Conservation (phyloP, 2,329 filamentous ascomycete genomes). For the Rugonectria rugulosa region DNA sequence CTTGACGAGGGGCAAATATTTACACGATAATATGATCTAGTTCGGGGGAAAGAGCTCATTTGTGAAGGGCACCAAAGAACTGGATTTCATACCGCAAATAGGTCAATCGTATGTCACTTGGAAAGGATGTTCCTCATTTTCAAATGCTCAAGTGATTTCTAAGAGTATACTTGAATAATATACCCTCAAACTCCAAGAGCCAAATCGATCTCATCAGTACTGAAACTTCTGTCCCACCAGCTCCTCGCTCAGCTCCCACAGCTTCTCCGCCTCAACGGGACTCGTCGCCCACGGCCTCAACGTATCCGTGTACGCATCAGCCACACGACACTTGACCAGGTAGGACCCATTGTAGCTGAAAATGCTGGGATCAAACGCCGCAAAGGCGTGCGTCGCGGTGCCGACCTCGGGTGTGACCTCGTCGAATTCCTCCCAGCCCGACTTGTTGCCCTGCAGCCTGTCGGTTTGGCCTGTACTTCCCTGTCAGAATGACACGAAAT, state of each 20-base stretch:
- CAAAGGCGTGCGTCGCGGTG: constrained; percentile 45
- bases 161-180: no score
- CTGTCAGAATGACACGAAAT: background rate
- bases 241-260: constrained; percentile 56
- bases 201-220: no score
- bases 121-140: no score
- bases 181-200: no score
- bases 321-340: constrained; percentile 43
- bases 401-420: constrained; percentile 39
- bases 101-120: no score
- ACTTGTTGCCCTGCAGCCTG: constrained; percentile 30
- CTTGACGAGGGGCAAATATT: no score
- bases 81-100: no score
- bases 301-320: constrained; percentile 40
- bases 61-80: no score
- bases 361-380: constrained; percentile 48
- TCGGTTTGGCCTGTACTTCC: constrained; percentile 23
- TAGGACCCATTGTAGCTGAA: constrained; percentile 43
- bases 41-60: no score
- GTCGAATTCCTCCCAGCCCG: constrained; percentile 30
- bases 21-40: no score
- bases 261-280: constrained; percentile 47
- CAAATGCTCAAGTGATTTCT: no score
- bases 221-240: constrained; percentile 52
- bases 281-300: constrained; percentile 43